These are phyloP conservation scores for Penicillium occitanis DNA, from an alignment of 2,329 filamentous ascomycete genomes.

Conservation along the genomic window DNA sequence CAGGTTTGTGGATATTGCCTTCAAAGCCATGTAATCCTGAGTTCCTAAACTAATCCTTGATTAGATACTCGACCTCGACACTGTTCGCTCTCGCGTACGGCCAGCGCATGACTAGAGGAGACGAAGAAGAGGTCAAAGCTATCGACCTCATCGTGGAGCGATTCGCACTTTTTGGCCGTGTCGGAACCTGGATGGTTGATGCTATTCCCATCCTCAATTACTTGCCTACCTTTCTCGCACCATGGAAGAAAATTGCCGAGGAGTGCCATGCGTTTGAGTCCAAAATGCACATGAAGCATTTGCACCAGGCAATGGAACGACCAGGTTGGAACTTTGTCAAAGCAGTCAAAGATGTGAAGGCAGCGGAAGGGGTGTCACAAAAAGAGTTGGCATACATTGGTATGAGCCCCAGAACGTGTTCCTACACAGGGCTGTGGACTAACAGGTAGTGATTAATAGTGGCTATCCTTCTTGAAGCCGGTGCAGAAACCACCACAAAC, in stretches of 20 bases:
- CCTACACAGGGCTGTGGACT: not conserved
- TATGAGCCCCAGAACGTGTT: not conserved
- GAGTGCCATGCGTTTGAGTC: constrained; percentile 23
- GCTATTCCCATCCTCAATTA: constrained; percentile 11
- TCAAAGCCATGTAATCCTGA: not conserved
- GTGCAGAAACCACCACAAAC: not conserved
- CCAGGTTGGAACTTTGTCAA: constrained; percentile 1
- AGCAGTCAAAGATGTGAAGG: not conserved
- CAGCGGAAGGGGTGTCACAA: not conserved
- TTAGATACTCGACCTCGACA: constrained; percentile 1
- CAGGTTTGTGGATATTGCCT: not conserved
- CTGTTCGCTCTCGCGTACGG: constrained; percentile 53
- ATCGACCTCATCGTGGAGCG: constrained; percentile 34
- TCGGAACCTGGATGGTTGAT: constrained; percentile 12
- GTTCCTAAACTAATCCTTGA: not conserved
- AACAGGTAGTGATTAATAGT: not conserved
- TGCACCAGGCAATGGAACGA: constrained; percentile 24
- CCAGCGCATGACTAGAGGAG: constrained; percentile 43
- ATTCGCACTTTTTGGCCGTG: constrained; percentile 9
- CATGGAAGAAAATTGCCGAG: constrained; percentile 22
- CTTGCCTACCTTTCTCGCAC: constrained; percentile 14
- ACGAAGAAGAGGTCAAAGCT: constrained; percentile 36
- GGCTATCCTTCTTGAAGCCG: not conserved
- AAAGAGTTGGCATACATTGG: not conserved
- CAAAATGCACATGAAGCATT: not conserved